Evolutionary conservation across 2,329 filamentous ascomycete genomes (phyloP), one percentile per base, ranked within the genome.

Genomic region (Thielaviopsis euricoi): DNA sequence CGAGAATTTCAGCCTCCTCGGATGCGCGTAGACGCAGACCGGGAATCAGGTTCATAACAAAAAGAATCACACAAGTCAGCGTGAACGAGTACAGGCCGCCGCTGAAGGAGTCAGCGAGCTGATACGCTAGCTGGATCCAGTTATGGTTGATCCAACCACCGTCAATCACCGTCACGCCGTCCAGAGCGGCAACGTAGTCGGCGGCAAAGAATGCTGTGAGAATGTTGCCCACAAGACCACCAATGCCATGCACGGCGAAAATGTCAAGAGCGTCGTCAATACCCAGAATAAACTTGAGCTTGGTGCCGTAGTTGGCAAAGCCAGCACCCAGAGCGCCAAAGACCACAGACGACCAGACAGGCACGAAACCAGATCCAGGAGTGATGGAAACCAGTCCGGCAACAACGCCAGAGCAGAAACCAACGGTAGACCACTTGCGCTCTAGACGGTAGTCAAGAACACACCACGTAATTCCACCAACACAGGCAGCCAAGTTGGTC

Each of bases 391-490:
- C 89, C 21, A 95, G 77, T 21, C 89, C 89, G 37, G 89, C 86
- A 65, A 95, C 85, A 23, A 94, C 86, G 62, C 89, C 89, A 0
- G 87, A 93, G 73, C 89, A 95, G 76, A 95, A 95, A 2, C 89
- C 89, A 25, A 95, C 89, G 1, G 88, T 91, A 0, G 88, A 94
- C 86, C 87, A 95, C 73, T 95, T 95, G 66, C 82, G 80, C 73
- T 95, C 89, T 53, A 95, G 78, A 59, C 89, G 80, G 71, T 94
- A 95, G 68, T 95, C 89, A 59, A 95, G 76, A 22, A 94, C 73
- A 68, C 87, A 93, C 89, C 88, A 95, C 40, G 87, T 93, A 55
- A 95, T 83, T 53, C 89, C 89, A 58, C 88, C 89, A 9, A 89
- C 81, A 60, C 85, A 88, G 40, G 89, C 89, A 23, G 89, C 84